Evolutionary conservation across 768 basidiomycete genomes (phyloP).

Genomic region (Suillus paluster): DNA sequence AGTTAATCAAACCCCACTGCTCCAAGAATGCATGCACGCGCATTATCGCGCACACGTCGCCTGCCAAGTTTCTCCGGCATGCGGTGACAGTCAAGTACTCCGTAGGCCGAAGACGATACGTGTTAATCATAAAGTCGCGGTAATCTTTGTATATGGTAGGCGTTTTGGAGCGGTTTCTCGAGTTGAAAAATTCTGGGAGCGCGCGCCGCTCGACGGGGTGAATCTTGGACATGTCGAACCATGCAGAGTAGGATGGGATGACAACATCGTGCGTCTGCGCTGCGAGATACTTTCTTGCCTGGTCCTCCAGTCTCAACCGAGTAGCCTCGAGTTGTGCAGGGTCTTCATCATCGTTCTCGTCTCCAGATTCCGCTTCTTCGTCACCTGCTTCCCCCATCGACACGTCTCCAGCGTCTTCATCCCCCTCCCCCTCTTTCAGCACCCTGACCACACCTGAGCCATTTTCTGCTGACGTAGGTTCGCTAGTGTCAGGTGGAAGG

Average conservation of each 20-base stretch:
- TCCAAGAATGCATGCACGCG: conserved; percentile 98
- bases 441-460: conserved; percentile 39
- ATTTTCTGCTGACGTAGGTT: conserved; percentile 12
- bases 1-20: conserved; percentile 99
- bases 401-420: conserved; percentile 72
- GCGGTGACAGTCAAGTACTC: conserved; percentile 99
- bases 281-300: conserved; percentile 92
- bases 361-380: conserved; percentile 76
- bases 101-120: conserved; percentile 89
- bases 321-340: conserved; percentile 83
- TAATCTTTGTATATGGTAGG: conserved; percentile 99
- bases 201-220: conserved; percentile 91
- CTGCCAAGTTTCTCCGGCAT: conserved; percentile 93
- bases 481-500: conserved; percentile 45
- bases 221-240: conserved; percentile 96
- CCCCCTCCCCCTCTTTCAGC: conserved; percentile 59
- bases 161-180: conserved; percentile 92
- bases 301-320: conserved; percentile 79
- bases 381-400: conserved; percentile 83
- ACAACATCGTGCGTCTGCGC: conserved; percentile 97
- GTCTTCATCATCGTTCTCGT: conserved; percentile 87
- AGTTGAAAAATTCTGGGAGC: conserved; percentile 98
- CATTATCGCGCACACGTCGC: conserved; percentile 99
- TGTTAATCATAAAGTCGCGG: conserved; percentile 99
- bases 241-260: conserved; percentile 95